A percentile compares a stretch with the other conserved stretches of the same genome.
These are phyloP conservation scores for Wickerhamiella sorbophila DNA, from an alignment of 805 yeast species.

Conservation along the genomic window DNA sequence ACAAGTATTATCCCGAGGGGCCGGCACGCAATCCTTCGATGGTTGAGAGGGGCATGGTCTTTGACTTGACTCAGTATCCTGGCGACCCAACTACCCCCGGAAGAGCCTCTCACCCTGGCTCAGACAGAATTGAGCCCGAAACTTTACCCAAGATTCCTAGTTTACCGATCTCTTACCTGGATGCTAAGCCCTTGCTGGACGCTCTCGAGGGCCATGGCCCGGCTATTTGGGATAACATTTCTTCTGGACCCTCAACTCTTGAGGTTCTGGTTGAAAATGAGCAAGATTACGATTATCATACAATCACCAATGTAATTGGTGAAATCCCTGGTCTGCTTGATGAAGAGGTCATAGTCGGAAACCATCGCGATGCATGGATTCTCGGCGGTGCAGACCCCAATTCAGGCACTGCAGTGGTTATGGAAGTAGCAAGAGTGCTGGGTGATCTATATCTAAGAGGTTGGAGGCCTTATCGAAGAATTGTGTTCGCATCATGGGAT, in stretches of 20 bases:
- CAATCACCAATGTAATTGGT: conserved; percentile 51
- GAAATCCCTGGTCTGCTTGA: conserved; percentile 39
- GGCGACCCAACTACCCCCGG: conserved; percentile 78
- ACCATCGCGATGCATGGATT: conserved; percentile 73
- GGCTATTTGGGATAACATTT: conserved; percentile 30
- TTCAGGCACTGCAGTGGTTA: conserved; percentile 49
- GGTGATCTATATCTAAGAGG: conserved; percentile 38
- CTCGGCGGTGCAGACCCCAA: conserved; percentile 74
- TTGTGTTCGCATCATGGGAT: conserved; percentile 66
- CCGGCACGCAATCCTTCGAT: conserved; percentile 65
- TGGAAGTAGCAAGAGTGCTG: conserved; percentile 50
- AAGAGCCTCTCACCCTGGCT: conserved; percentile 40
- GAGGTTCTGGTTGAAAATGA: conserved; percentile 41
- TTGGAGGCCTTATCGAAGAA: conserved; percentile 63
- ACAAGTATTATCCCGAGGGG: conserved; percentile 54
- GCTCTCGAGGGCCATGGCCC: conserved; percentile 45
- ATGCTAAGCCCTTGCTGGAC: conserved; percentile 47
- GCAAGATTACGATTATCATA: conserved; percentile 47
- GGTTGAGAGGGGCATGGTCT: conserved; percentile 65
- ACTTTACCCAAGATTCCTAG: conserved; percentile 54
- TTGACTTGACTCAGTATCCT: conserved; percentile 44
- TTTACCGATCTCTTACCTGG: conserved; percentile 50
- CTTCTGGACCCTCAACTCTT: conserved; percentile 35
- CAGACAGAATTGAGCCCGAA: conserved; percentile 34
- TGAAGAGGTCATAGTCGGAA: conserved; percentile 52